phyloP scores from a whole-genome alignment of 2,329 filamentous ascomycete genomes.

The Microsporum audouinii region DNA sequence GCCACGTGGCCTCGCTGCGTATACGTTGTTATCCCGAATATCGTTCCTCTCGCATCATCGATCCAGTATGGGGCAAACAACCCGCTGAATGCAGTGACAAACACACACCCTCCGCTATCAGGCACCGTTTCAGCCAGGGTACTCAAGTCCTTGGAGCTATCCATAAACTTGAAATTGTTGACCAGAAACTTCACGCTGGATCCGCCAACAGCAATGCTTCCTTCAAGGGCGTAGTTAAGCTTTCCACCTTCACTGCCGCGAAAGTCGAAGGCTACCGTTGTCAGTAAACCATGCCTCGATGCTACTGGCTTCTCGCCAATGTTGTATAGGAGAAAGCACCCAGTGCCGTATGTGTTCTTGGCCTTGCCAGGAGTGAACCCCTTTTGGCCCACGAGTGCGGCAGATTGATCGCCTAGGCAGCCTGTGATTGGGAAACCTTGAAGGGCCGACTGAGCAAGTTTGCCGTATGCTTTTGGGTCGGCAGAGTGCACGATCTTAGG shows the following conservation, averaged over 20 bases:
- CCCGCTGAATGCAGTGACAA: constrained; percentile 85
- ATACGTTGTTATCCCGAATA: constrained; percentile 74
- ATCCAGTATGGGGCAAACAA: constrained; percentile 94
- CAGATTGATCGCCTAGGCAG: constrained; percentile 76
- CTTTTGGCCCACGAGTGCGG: constrained; percentile 77
- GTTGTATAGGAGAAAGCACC: constrained; percentile 82
- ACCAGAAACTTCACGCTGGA: constrained; percentile 66
- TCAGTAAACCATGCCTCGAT: constrained; percentile 68
- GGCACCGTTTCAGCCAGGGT: constrained; percentile 52
- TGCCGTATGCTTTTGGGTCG: constrained; percentile 44
- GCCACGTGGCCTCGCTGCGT: constrained; percentile 79
- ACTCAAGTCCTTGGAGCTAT: constrained; percentile 51
- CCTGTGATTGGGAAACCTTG: constrained; percentile 50
- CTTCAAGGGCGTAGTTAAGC: constrained; percentile 67
- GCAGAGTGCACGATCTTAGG: constrained; percentile 73
- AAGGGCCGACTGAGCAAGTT: constrained; percentile 30
- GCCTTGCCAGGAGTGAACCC: constrained; percentile 71
- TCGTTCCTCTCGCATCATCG: constrained; percentile 78
- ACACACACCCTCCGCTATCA: constrained; percentile 72
- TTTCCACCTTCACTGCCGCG: constrained; percentile 39
- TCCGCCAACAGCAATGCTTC: constrained; percentile 73
- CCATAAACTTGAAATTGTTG: constrained; percentile 54
- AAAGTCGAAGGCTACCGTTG: constrained; percentile 79
- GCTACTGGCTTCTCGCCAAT: constrained; percentile 76
- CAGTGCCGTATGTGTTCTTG: constrained; percentile 87